Base-by-base conservation (phyloP, 2,329 filamentous ascomycete species). In the Metarhizium rileyi region DNA sequence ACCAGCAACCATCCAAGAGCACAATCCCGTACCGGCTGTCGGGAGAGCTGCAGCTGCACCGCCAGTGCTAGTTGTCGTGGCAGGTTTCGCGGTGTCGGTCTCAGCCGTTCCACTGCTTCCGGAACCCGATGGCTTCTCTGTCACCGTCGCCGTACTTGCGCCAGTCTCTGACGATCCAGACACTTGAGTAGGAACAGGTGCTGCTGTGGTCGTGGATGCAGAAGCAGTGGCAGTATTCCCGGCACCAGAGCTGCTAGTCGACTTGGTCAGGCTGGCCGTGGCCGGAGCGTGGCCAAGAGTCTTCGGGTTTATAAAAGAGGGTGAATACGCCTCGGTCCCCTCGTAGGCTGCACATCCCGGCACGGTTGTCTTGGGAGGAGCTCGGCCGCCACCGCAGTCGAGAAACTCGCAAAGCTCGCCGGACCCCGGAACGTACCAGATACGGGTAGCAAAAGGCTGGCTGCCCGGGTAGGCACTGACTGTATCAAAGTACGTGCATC, bases 371-470 rank as follows among this genome's bases (percentile, higher is more conserved):
- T 80, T 84, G 52, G 80, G 76, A 3, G 82, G 79, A 8, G 81
- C 83, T 43, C 76, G 73, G 49, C 81, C 83, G 55, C 83, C 83
- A 51, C 83, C 82, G 65, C 83, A 86, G 73, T 86, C 82, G 56
- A 81, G 72, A 53, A 78, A 60, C 10, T 70, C 70, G 72, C 83
- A 86, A 61, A 85, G 70, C 68, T 85, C 81, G 61, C 81, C 80
- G 18, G 75, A 79, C 56, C 67, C 79, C 2, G 80, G 81, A 48
- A 83, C 75, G 63, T 79, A 84, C 71, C 72, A 85, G 58, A 80
- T 64, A 44, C 74, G 52, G 49, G 70, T 75, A 41, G 71, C 70
- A 56, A 72, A 74, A 52, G 60, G 57, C 23, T 58, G 61, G 48
- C 50, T 41, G 42, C 58, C 55, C 52, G 62, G 58, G 50, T 46